Percentiles rank a stretch among this genome's conserved stretches.
Evolutionary conservation across 805 yeast species (phyloP).

Genomic region (Metschnikowia chrysomelidarum): DNA sequence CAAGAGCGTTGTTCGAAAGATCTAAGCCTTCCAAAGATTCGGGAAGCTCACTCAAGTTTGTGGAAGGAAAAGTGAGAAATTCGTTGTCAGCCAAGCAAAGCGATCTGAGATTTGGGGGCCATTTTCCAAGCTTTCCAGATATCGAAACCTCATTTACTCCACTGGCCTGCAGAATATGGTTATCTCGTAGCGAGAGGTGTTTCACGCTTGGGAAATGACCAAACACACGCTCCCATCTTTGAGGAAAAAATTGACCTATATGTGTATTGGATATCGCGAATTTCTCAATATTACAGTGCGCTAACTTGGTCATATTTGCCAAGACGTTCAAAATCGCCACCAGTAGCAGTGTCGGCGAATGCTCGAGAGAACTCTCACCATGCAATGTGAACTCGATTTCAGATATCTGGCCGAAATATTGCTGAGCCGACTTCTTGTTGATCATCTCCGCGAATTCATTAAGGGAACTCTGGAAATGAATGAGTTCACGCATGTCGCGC

Average conservation of each 20-base stretch:
- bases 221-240: slow-evolving; percentile 33
- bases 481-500: slow-evolving; percentile 15
- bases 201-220: slow-evolving; percentile 22
- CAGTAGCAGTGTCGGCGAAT: slow-evolving; percentile 31
- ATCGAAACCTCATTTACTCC: slow-evolving; percentile 14
- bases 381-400: slow-evolving; percentile 26
- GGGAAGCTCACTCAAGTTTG: slow-evolving; percentile 27
- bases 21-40: slow-evolving; percentile 24
- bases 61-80: slow-evolving; percentile 19
- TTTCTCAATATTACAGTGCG: slow-evolving; percentile 18
- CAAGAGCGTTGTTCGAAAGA: slow-evolving; percentile 22
- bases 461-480: slow-evolving; percentile 13
- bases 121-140: slow-evolving; percentile 17
- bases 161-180: slow-evolving; percentile 13
- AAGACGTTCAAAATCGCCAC: slow-evolving; percentile 29
- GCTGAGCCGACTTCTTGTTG: slow-evolving; percentile 1
- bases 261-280: slow-evolving; percentile 32
- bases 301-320: slow-evolving; percentile 22
- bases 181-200: slow-evolving; percentile 26
- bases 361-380: slow-evolving; percentile 28
- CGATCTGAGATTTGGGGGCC: slow-evolving; percentile 26
- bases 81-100: slow-evolving; percentile 28
- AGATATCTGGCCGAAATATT: slow-evolving; percentile 13
- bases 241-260: slow-evolving; percentile 31
- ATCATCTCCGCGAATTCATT: slow-evolving; percentile 16